Evolutionary conservation across 1,284 basidiomycete species (phyloP), one percentile per base, ranked within the genome.

Genomic region (Fomitopsis schrenkii): DNA sequence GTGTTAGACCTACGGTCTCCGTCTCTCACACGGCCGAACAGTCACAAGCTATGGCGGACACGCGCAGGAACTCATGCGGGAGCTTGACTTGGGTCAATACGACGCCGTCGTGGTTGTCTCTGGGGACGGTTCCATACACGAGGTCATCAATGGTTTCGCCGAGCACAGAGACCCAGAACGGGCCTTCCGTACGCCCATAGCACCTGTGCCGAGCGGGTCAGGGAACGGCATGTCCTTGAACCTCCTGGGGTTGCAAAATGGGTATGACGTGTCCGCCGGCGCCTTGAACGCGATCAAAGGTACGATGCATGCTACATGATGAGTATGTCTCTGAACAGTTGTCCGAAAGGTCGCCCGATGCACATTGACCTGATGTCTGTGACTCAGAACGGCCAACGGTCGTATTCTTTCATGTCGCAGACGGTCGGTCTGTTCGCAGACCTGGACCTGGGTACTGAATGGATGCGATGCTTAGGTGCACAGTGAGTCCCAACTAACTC

Each of bases 401-500:
- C 82, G n/a, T 85, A 94, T 69, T 93, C 93, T 9, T 98, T 95
- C 80, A 87, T 98, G 79, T 89, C 93, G 0, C 90, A 94, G 73
- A 86, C 93, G 0, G 75, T 95, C 19, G 97, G 97, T 0, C 80
- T 99, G 38, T 93, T 97, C 87, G 94, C 96, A 9, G 95, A 98
- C 68, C 69, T 96, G 33, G 94, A 97, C 73, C 75, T 93, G 52
- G 90, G 93, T 17, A 98, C 95, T 0, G 95, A 98, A 62, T 78
- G 92, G 68, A 74, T 96, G 52, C 85, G 97, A 3, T 97, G 94
- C 87, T 88, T 99, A 84, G 97, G 97, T n/a, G 92, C 95, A 71
- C 46, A 56, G 60, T 64, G 5, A 35, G 7, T 38, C 28, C 12
- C 28, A 15, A 50, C 19, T 5, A 3, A 30, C 17, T 22, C 5